Evolutionary conservation across 2,329 filamentous ascomycete genomes (phyloP).

Genomic region (Cryphonectria parasitica): DNA sequence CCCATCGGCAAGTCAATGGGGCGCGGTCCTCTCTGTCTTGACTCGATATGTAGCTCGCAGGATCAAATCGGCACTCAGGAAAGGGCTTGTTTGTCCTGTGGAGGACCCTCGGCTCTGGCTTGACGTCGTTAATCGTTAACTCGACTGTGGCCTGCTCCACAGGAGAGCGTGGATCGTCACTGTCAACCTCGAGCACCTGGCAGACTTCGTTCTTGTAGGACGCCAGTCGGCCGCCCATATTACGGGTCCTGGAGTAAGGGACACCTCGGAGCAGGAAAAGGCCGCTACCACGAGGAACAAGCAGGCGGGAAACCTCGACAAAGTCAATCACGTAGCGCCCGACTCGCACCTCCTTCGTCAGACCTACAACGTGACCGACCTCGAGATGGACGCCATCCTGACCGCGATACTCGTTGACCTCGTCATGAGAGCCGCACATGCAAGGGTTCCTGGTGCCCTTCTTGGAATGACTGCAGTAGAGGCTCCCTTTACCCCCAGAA

Average conservation of each 20-base stretch:
- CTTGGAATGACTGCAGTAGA: slow-evolving; percentile 17
- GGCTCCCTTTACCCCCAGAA: neutral
- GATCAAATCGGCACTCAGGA: slow-evolving; percentile 41
- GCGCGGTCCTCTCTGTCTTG: slow-evolving; percentile 37
- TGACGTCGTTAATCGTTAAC: slow-evolving; percentile 44
- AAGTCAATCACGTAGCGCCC: slow-evolving; percentile 26
- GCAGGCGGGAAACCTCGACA: slow-evolving; percentile 46
- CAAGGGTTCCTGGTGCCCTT: slow-evolving; percentile 26
- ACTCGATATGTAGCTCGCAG: slow-evolving; percentile 30
- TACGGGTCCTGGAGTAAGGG: slow-evolving; percentile 42
- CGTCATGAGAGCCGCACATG: slow-evolving; percentile 16
- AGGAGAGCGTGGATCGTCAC: slow-evolving; percentile 39
- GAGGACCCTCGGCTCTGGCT: slow-evolving; percentile 45
- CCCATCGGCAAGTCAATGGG: slow-evolving; percentile 58
- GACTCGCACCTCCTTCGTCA: slow-evolving; percentile 33
- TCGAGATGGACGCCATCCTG: slow-evolving; percentile 18
- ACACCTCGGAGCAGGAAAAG: slow-evolving; percentile 46
- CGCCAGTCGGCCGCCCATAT: slow-evolving; percentile 43
- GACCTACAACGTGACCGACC: slow-evolving; percentile 31
- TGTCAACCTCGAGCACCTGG: slow-evolving; percentile 46
- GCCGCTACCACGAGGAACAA: slow-evolving; percentile 41
- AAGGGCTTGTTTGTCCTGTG: slow-evolving; percentile 59
- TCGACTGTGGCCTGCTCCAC: slow-evolving; percentile 48
- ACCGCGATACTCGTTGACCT: slow-evolving; percentile 21
- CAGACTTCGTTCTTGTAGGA: slow-evolving; percentile 49